Conservation (phyloP, 495 filamentous ascomycete genomes). For the Hypoxylon fuscum region DNA sequence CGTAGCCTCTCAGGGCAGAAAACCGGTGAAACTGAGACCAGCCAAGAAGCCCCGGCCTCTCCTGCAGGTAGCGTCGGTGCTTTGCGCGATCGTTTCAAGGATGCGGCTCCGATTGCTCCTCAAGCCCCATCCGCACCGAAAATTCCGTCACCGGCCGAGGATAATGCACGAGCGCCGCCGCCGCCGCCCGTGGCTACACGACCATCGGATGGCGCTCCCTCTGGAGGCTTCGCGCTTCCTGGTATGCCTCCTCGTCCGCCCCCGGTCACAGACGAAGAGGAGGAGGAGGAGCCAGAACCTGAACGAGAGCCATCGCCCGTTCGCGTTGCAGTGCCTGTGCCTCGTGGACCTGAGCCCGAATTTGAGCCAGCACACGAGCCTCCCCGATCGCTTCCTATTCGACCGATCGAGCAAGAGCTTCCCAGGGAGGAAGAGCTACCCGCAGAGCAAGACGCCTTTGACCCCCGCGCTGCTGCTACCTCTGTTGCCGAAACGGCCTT, state of each 20-base stretch:
- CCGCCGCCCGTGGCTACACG: conserved; percentile 69
- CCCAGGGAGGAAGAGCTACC: conserved; percentile 70
- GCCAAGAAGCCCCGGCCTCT: conserved; percentile 52
- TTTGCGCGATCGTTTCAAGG: conserved; percentile 80
- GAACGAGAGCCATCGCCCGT: conserved; percentile 74
- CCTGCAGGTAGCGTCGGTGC: conserved; percentile 69
- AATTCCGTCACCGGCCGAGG: conserved; percentile 41
- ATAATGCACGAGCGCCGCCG: conserved; percentile 57
- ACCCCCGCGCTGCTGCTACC: conserved; percentile 69
- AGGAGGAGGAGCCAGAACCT: conserved; percentile 61
- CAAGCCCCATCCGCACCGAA: conserved; percentile 52
- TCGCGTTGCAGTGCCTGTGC: conserved; percentile 86
- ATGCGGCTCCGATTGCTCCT: conserved; percentile 69
- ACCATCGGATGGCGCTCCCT: conserved; percentile 49
- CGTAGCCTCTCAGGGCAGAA: conserved; percentile 67
- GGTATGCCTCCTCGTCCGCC: conserved; percentile 71
- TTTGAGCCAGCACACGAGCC: conserved; percentile 60
- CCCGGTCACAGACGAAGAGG: conserved; percentile 62
- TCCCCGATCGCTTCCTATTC: conserved; percentile 56
- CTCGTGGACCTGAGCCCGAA: conserved; percentile 65
- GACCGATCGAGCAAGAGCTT: conserved; percentile 64
- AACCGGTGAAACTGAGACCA: conserved; percentile 59
- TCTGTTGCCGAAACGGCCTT: conserved; percentile 57
- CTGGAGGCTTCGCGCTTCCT: conserved; percentile 77
- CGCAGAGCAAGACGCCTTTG: conserved; percentile 68